Percentiles rank a stretch among this genome's conserved stretches.
phyloP scores from a whole-genome alignment of 148 eudicot species.

The Arctostaphylos glauca region DNA sequence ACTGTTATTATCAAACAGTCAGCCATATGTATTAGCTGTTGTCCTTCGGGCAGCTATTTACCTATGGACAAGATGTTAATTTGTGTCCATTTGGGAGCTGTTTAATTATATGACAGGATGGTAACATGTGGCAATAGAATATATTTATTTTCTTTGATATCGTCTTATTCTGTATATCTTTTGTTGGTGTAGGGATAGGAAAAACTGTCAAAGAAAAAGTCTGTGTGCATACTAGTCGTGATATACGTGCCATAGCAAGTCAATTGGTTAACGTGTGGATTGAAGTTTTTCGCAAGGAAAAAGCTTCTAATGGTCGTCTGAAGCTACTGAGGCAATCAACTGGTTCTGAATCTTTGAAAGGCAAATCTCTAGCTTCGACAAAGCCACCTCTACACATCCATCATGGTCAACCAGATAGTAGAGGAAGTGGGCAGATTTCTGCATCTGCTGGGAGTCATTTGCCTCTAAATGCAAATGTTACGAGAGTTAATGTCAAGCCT shows the following conservation, averaged over 20 bases:
- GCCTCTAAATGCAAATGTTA: constrained; percentile 31
- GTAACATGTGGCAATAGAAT: not conserved
- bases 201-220: constrained; percentile 97
- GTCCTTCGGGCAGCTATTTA: not conserved
- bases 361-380: constrained; percentile 46
- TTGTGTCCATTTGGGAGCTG: not conserved
- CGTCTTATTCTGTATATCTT: not conserved
- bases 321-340: constrained; percentile 63
- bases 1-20: constrained; percentile 1
- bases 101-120: not conserved
- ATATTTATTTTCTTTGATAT: not conserved
- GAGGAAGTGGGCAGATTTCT: constrained; percentile 28
- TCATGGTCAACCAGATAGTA: constrained; percentile 42
- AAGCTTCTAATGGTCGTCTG: constrained; percentile 69
- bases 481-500: constrained; percentile 47
- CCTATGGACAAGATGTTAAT: not conserved
- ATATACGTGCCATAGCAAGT: constrained; percentile 95
- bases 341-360: constrained; percentile 50
- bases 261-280: constrained; percentile 95
- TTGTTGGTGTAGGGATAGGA: constrained; percentile 69
- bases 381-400: constrained; percentile 58
- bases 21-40: not conserved
- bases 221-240: constrained; percentile 99
- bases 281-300: constrained; percentile 95
- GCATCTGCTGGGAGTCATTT: constrained; percentile 29